These are phyloP conservation scores for Phytophthora hybrid DNA, from an alignment of 352 stramenopile species.

Conservation along the genomic window DNA sequence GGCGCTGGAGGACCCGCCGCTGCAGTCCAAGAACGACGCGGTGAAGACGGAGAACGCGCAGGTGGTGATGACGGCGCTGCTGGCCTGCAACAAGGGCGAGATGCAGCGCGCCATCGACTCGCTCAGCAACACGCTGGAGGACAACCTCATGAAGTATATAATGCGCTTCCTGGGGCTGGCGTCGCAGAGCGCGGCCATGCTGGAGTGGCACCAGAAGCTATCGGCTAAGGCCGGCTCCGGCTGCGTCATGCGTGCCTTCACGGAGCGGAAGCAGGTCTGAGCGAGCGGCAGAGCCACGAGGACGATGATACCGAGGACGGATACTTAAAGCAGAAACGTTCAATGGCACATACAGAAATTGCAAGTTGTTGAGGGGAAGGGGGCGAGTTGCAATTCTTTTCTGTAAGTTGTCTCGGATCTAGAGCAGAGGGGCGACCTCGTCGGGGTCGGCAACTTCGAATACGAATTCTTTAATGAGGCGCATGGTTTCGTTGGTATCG, in stretches of 20 bases:
- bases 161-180: conserved; percentile 80
- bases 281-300: background rate
- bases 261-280: conserved; percentile 90
- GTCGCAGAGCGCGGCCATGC: conserved; percentile 80
- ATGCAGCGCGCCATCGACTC: conserved; percentile 85
- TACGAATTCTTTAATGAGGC: conserved; percentile 59
- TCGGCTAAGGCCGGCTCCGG: conserved; percentile 84
- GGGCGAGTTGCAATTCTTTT: background rate
- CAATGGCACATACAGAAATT: conserved; percentile 26
- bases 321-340: conserved; percentile 20
- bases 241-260: conserved; percentile 90
- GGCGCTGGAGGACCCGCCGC: conserved; percentile 78
- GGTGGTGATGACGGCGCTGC: conserved; percentile 75
- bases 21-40: conserved; percentile 67
- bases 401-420: background rate
- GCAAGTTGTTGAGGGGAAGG: conserved; percentile 24
- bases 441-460: conserved; percentile 17
- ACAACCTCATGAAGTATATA: conserved; percentile 92
- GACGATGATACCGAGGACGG: background rate
- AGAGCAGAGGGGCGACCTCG: conserved; percentile 7
- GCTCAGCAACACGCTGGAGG: conserved; percentile 71
- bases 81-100: conserved; percentile 89
- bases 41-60: conserved; percentile 84
- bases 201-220: conserved; percentile 92
- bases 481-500: conserved; percentile 51